Evolutionary conservation across 306 rosid species (phyloP).

Genomic region (Acacia melanoxylon): DNA sequence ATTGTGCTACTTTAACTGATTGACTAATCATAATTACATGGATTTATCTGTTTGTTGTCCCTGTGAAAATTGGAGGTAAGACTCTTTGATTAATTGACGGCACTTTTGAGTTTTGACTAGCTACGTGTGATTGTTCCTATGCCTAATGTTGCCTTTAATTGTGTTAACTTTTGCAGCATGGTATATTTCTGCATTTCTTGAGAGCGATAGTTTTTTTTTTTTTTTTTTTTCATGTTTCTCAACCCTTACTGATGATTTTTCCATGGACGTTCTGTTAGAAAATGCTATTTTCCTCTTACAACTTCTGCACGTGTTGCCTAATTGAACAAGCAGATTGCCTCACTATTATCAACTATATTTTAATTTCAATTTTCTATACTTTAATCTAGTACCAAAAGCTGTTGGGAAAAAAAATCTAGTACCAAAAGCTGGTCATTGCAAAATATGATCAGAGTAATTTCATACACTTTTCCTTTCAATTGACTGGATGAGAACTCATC

Average conservation of each 20-base stretch:
- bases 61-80: neutral
- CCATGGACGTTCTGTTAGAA: neutral
- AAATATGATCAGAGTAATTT: neutral
- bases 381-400: neutral
- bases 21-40: slow-evolving; percentile 6
- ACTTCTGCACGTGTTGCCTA: neutral
- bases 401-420: neutral
- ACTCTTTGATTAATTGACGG: slow-evolving; percentile 11
- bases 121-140: neutral
- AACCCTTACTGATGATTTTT: neutral
- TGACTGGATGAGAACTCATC: neutral
- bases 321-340: neutral
- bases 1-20: neutral
- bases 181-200: neutral
- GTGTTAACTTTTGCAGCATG: neutral
- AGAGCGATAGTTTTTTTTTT: neutral
- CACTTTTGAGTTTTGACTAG: neutral
- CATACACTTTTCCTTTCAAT: neutral
- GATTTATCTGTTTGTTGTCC: neutral
- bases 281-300: neutral
- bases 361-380: neutral
- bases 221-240: neutral
- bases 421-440: neutral
- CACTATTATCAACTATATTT: neutral
- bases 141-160: neutral